These are phyloP conservation scores for Parasitella parasitica DNA, from an alignment of 371 early-diverging fungal species.

Conservation along the genomic window DNA sequence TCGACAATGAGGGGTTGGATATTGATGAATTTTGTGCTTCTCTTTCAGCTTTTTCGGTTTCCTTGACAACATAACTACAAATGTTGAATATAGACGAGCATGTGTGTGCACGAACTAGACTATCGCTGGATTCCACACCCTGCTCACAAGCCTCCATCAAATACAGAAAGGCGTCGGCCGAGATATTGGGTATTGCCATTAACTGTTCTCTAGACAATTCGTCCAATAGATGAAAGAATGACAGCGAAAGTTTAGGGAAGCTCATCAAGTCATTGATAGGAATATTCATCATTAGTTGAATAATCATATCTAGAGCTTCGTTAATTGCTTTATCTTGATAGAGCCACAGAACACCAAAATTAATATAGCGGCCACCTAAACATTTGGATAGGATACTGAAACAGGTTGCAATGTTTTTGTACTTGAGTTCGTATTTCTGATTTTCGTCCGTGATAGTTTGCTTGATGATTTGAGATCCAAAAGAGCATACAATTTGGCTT, in stretches of 20 bases:
- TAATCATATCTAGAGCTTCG: constrained; percentile 64
- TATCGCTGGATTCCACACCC: constrained; percentile 56
- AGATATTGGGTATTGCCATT: constrained; percentile 54
- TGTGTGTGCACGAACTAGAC: constrained; percentile 61
- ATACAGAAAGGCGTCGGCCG: constrained; percentile 53
- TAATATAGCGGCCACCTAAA: constrained; percentile 82
- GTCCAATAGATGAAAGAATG: constrained; percentile 65
- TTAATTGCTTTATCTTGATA: constrained; percentile 87
- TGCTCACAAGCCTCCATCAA: constrained; percentile 65
- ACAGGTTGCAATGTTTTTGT: constrained; percentile 80
- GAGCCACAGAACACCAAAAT: constrained; percentile 90
- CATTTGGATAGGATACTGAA: constrained; percentile 73
- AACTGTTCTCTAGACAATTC: constrained; percentile 67
- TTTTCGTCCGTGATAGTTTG: constrained; percentile 25
- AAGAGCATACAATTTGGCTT: constrained; percentile 59
- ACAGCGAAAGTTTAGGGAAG: constrained; percentile 62
- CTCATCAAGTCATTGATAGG: constrained; percentile 74
- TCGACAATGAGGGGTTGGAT: neutral
- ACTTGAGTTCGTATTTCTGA: constrained; percentile 50
- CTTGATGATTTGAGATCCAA: constrained; percentile 41
- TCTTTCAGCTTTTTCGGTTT: constrained; percentile 39
- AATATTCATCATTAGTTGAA: constrained; percentile 70
- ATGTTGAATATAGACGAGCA: constrained; percentile 76
- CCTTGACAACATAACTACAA: constrained; percentile 69
- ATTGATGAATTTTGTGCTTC: constrained; percentile 28